Evolutionary conservation across 208 protist genomes (phyloP).

Genomic region (Wallacemonas sp.): DNA sequence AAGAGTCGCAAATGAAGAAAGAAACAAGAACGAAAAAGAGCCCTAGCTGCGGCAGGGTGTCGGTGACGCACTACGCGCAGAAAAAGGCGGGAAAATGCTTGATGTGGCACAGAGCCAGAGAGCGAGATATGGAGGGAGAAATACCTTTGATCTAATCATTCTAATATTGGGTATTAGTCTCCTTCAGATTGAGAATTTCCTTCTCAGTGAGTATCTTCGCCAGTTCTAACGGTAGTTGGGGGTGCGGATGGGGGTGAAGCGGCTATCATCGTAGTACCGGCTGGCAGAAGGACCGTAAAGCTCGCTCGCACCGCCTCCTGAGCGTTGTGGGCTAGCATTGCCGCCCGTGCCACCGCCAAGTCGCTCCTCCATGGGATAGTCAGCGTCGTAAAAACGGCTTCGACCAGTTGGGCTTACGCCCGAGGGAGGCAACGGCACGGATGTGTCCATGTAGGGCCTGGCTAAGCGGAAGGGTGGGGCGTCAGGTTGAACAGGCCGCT

Average conservation of each 20-base stretch:
- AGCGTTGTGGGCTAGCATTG: conserved; percentile 9
- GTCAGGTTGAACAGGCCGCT: conserved; percentile 12
- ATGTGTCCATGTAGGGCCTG: conserved; percentile 8
- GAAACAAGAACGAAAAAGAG: conserved; percentile 4
- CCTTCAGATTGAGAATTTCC: no score
- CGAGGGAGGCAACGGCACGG: background rate
- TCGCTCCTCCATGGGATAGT: conserved; percentile 1
- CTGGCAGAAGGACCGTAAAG: conserved; percentile 19
- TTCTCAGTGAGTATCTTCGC: no score
- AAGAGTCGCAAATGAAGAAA: background rate
- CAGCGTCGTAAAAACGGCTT: background rate
- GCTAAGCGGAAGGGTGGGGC: conserved; percentile 14
- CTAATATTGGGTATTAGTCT: no score
- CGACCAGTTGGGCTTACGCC: conserved; percentile 2
- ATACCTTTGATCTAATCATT: no score
- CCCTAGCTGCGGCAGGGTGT: no score
- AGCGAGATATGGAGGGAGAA: no score
- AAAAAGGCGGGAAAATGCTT: no score
- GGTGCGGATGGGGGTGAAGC: conserved; percentile 9
- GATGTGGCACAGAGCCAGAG: no score
- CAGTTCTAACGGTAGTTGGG: conserved; percentile 11
- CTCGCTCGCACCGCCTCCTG: conserved; percentile 3
- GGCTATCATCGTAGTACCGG: conserved; percentile 22
- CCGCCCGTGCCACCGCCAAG: conserved; percentile 1
- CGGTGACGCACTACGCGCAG: no score